Conservation (phyloP, 805 yeast species). For the Candida pseudoglaebosa region DNA sequence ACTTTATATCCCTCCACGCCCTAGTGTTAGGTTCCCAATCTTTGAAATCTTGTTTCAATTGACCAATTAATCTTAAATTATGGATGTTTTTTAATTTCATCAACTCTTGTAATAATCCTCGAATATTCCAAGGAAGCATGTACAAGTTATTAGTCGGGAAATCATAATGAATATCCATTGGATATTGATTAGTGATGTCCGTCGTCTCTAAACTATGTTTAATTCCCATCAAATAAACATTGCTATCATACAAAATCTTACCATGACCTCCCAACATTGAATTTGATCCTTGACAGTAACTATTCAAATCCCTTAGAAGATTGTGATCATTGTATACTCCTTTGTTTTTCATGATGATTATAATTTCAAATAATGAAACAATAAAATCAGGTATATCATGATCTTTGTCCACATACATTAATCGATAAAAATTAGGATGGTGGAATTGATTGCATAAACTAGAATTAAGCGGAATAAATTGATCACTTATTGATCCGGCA, state of each 20-base stretch:
- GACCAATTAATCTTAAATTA: conserved; percentile 18
- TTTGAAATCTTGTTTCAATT: conserved; percentile 21
- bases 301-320: conserved; percentile 27
- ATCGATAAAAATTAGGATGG: conserved; percentile 37
- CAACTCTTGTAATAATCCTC: conserved; percentile 36
- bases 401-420: conserved; percentile 17
- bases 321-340: conserved; percentile 30
- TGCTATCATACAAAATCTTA: conserved; percentile 17
- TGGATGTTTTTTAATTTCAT: conserved; percentile 27
- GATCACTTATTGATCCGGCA: conserved; percentile 32
- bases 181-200: conserved; percentile 17
- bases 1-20: conserved; percentile 30
- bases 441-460: conserved; percentile 23
- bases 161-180: conserved; percentile 8
- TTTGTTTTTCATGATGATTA: conserved; percentile 30
- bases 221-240: conserved; percentile 27
- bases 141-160: conserved; percentile 11
- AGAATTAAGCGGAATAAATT: conserved; percentile 32
- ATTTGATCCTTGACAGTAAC: conserved; percentile 21
- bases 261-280: conserved; percentile 26
- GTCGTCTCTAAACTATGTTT: conserved; percentile 36
- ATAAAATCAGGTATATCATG: conserved; percentile 25
- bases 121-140: conserved; percentile 36
- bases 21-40: conserved; percentile 27
- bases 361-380: conserved; percentile 21